Conservation (phyloP, 805 yeast genomes). For the Kregervanrija delftensis region DNA sequence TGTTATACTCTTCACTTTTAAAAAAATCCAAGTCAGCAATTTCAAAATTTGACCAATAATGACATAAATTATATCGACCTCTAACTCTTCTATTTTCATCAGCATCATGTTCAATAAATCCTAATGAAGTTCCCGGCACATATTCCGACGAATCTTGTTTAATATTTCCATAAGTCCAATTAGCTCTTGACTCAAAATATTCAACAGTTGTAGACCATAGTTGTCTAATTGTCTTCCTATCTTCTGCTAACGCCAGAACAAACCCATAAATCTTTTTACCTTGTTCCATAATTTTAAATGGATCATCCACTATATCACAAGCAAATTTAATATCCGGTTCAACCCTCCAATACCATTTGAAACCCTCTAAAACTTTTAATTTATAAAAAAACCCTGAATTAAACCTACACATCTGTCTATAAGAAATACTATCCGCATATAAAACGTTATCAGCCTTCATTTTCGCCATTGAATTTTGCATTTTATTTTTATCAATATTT, state of each 20-base stretch:
- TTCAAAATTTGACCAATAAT: constrained; percentile 65
- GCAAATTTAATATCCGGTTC: constrained; percentile 44
- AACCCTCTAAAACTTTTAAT: constrained; percentile 35
- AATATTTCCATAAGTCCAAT: constrained; percentile 5
- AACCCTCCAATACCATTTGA: constrained; percentile 54
- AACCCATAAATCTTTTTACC: constrained; percentile 43
- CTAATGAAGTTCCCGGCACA: constrained; percentile 29
- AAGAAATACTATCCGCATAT: constrained; percentile 55
- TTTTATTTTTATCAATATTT: constrained; percentile 31
- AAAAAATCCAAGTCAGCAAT: constrained; percentile 54
- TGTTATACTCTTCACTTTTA: constrained; percentile 45
- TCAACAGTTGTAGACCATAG: constrained; percentile 41
- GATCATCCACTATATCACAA: constrained; percentile 44
- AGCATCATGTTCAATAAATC: constrained; percentile 38
- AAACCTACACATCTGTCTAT: constrained; percentile 62
- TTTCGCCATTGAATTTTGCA: constrained; percentile 22
- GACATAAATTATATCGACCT: constrained; percentile 44
- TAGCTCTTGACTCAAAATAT: constrained; percentile 27
- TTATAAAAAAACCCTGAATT: constrained; percentile 48
- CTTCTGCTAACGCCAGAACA: constrained; percentile 43
- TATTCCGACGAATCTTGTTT: constrained; percentile 27
- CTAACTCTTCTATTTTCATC: constrained; percentile 36
- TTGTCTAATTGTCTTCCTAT: constrained; percentile 38
- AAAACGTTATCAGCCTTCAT: constrained; percentile 30
- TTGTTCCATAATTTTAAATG: constrained; percentile 42